Evolutionary conservation across 768 basidiomycete species (phyloP).

Genomic region (Auriscalpium orientale): DNA sequence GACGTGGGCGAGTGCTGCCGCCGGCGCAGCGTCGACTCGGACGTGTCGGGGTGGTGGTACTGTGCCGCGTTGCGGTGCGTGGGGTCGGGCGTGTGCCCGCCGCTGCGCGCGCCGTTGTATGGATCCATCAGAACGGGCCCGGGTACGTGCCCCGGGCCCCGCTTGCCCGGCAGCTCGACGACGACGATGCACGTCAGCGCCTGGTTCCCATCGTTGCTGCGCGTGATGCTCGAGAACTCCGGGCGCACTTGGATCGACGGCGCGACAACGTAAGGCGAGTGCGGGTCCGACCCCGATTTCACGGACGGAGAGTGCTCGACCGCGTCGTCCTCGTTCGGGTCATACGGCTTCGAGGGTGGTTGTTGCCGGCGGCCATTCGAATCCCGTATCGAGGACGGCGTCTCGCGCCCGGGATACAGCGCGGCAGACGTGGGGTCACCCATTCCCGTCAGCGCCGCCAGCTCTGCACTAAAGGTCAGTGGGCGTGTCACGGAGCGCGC

Average conservation of each 20-base stretch:
- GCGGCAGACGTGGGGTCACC: conserved; percentile 48
- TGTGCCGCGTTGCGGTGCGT: neutral
- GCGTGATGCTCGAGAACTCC: conserved; percentile 78
- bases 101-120: conserved; percentile 20
- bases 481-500: neutral
- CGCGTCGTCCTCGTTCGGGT: conserved; percentile 83
- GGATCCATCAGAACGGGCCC: conserved; percentile 37
- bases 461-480: conserved; percentile 47
- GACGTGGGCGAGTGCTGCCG: conserved; percentile 26
- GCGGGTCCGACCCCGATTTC: conserved; percentile 33
- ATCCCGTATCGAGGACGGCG: conserved; percentile 31
- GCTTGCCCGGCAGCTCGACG: conserved; percentile 83
- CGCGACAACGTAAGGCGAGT: conserved; percentile 71
- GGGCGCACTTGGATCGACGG: conserved; percentile 92
- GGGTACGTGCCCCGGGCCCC: conserved; percentile 26
- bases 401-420: conserved; percentile 66
- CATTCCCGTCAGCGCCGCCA: conserved; percentile 91
- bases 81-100: conserved; percentile 3
- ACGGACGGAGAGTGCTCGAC: conserved; percentile 49
- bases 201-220: conserved; percentile 63
- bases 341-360: conserved; percentile 23
- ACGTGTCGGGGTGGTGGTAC: conserved; percentile 16
- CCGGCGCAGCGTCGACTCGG: conserved; percentile 18
- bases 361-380: conserved; percentile 22
- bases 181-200: conserved; percentile 91